Evolutionary conservation across 495 filamentous ascomycete genomes (phyloP).

Genomic region (Filosporella fistucella): DNA sequence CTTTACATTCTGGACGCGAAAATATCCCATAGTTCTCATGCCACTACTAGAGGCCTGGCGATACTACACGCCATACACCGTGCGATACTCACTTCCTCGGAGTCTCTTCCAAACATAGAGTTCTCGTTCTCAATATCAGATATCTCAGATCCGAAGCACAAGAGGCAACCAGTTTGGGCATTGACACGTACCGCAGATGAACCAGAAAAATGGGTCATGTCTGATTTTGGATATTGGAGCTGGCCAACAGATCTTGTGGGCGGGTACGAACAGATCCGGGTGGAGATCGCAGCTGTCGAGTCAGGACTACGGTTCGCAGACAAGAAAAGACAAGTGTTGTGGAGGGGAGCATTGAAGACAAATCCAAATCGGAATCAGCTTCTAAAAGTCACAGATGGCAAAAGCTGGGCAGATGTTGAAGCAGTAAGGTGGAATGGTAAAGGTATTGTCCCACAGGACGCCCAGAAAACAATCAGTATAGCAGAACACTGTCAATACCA

Average conservation of each 20-base stretch:
- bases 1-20: slow-evolving; percentile 6
- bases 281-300: slow-evolving; percentile 35
- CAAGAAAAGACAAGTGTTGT: slow-evolving; percentile 56
- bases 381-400: neutral
- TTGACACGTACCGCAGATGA: slow-evolving; percentile 41
- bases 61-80: slow-evolving; percentile 27
- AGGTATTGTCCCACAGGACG: slow-evolving; percentile 28
- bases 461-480: slow-evolving; percentile 30
- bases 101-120: slow-evolving; percentile 51
- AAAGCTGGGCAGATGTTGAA: slow-evolving; percentile 17
- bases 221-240: slow-evolving; percentile 66
- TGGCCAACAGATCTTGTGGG: slow-evolving; percentile 43
- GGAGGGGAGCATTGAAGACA: slow-evolving; percentile 43
- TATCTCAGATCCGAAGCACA: slow-evolving; percentile 24
- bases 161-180: slow-evolving; percentile 42
- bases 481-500: slow-evolving; percentile 55
- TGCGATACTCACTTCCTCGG: slow-evolving; percentile 35
- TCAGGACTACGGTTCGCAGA: slow-evolving; percentile 29
- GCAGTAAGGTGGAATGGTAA: slow-evolving; percentile 1
- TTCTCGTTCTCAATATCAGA: slow-evolving; percentile 57
- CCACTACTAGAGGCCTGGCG: neutral
- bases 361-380: slow-evolving; percentile 22
- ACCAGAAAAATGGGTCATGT: slow-evolving; percentile 56
- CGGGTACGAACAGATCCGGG: slow-evolving; percentile 42
- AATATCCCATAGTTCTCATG: neutral